Evolutionary conservation across 768 basidiomycete species (phyloP), one percentile per base, ranked within the genome.

Genomic region (Amanita subjunquillea): DNA sequence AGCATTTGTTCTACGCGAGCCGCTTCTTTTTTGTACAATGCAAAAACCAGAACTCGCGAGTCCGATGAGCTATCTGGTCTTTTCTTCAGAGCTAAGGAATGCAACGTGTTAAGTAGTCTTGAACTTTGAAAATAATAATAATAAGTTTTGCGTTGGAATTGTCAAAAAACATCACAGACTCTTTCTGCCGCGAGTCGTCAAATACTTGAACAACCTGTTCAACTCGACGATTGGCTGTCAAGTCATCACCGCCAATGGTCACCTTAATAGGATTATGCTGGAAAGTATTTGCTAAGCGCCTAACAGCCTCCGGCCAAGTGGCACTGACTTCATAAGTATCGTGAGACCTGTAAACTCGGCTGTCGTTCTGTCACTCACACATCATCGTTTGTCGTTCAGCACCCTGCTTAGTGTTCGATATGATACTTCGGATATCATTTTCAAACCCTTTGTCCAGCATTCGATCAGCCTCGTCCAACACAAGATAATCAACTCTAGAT

Each of bases 391-490:
- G 91, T 43, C 92, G 78, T 54, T 79, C 76, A n/a, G 73, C 65
- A 34, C 77, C 73, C 62, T 80, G 80, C 69, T 83, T 78, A 2
- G 85, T 82, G 52, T 76, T 72, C 6, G 78, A 82, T 56, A 98
- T 93, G 62, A 99, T 98, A 55, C 75, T 80, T 49, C 91, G 75
- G 55, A 98, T 96, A 64, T 97, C 96, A 61, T 98, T 96, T 66
- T 99, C 96, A 64, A 99, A 99, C 0, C 95, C 96, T 66, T 87
- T 92, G 66, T 98, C 96, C 47, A 99, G 74, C 72, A 99, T 98
- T 50, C 78, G 70, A 68, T 99, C 96, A 7, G 96, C 96, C 71
- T 99, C 96, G 63, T 99, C 96, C 55, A 99, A 72, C 8, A 97
- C 95, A 20, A 98, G 73, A 69, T 94, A 99, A 40, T 81, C 74